Evolutionary conservation across 1,284 basidiomycete genomes (phyloP).

Genomic region (Pseudozyma flocculosa): DNA sequence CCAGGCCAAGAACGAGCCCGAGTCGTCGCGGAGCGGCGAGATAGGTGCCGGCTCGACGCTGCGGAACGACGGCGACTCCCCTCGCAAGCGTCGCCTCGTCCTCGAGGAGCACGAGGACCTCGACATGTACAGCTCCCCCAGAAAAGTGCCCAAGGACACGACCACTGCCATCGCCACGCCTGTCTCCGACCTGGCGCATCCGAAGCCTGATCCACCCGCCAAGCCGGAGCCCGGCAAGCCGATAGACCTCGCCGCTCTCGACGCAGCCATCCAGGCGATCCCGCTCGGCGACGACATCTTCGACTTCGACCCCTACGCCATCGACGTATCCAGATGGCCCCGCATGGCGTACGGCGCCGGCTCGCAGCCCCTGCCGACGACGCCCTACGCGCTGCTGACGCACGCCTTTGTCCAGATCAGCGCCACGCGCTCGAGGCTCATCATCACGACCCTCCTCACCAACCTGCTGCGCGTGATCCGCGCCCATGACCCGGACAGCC

Average conservation of each 20-base stretch:
- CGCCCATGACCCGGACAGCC: constrained; percentile 68
- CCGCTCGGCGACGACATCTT: constrained; percentile 55
- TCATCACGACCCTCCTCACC: constrained; percentile 76
- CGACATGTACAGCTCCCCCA: background rate
- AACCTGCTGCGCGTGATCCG: constrained; percentile 75
- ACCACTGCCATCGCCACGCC: constrained; percentile 1
- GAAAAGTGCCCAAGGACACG: background rate
- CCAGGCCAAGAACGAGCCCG: background rate
- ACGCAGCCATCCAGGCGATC: constrained; percentile 38
- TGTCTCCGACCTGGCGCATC: too few relatives aligned
- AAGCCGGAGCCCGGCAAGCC: constrained; percentile 4
- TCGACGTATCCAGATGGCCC: constrained; percentile 46
- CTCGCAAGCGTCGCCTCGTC: background rate
- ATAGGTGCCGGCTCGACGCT: too few relatives aligned
- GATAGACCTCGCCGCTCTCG: constrained; percentile 32
- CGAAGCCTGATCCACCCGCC: too few relatives aligned
- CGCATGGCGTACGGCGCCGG: constrained; percentile 8
- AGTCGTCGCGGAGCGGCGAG: too few relatives aligned
- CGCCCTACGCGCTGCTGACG: constrained; percentile 80
- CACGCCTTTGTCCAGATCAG: constrained; percentile 73
- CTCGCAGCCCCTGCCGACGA: constrained; percentile 17
- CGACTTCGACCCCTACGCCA: constrained; percentile 45
- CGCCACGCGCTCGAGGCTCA: constrained; percentile 76
- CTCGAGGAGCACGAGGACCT: background rate
- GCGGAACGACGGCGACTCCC: too few relatives aligned